phyloP scores from a whole-genome alignment of 2,329 filamentous ascomycete species.

The Fusarium globosum region DNA sequence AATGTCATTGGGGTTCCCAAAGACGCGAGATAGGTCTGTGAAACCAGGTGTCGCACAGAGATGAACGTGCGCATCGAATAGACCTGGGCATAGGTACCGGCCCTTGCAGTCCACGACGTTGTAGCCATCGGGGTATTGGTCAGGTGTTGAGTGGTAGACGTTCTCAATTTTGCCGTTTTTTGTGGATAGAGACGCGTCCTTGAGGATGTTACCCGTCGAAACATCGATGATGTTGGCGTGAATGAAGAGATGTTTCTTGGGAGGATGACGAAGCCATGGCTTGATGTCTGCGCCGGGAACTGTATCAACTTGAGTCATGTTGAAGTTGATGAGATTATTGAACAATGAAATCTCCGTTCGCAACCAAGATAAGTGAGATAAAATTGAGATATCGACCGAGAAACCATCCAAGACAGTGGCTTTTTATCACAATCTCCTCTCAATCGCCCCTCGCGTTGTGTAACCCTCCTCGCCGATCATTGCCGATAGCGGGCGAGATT shows the following conservation, averaged over 20 bases:
- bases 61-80: conserved; percentile 49
- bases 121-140: not conserved
- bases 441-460: not conserved
- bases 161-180: not conserved
- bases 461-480: not conserved
- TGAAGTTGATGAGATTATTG: not conserved
- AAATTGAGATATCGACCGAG: not conserved
- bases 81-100: conserved; percentile 44
- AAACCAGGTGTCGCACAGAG: conserved; percentile 47
- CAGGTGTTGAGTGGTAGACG: not conserved
- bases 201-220: not conserved
- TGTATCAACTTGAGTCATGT: not conserved
- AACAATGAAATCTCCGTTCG: too few species aligned
- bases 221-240: not conserved
- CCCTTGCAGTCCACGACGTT: not conserved
- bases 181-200: not conserved
- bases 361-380: not conserved
- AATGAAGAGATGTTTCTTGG: not conserved
- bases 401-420: not conserved
- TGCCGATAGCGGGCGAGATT: not conserved
- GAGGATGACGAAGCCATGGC: conserved; percentile 1
- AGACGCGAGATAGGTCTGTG: conserved; percentile 40
- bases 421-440: not conserved
- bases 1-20: conserved; percentile 49
- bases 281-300: not conserved